A percentile compares a stretch with the other conserved stretches of the same genome.
Evolutionary conservation across 2,329 filamentous ascomycete genomes (phyloP).

Genomic region (Atkinsonella texensis): DNA sequence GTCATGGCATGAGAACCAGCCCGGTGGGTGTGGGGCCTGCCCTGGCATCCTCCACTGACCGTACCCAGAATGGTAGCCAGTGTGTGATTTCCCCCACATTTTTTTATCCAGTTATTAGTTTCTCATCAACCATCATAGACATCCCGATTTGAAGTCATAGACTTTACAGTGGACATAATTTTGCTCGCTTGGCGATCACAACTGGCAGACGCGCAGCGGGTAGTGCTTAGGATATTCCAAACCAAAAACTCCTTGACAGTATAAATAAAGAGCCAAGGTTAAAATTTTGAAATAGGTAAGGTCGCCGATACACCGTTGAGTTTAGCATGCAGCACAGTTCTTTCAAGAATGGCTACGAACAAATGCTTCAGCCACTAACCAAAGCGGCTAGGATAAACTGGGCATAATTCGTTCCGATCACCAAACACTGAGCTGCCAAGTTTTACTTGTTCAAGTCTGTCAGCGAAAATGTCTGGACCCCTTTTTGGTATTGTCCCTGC

Average conservation of each 20-base stretch:
- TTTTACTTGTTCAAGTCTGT: not conserved
- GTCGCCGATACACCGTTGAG: no score
- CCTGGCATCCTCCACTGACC: not conserved
- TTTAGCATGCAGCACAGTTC: not conserved
- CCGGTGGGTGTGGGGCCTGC: no score
- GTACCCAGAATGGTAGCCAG: not conserved
- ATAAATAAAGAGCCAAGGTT: not conserved
- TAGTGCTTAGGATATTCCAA: no score
- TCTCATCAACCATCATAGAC: no score
- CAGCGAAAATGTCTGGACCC: constrained; percentile 26
- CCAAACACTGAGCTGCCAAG: no score
- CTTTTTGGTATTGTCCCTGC: constrained; percentile 50
- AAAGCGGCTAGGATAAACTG: not conserved
- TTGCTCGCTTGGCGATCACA: no score
- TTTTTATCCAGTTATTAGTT: no score
- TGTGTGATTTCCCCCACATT: not conserved
- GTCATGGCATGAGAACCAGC: no score
- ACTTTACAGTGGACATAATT: no score
- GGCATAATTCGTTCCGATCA: no score
- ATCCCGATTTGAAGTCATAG: no score
- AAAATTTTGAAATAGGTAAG: not conserved
- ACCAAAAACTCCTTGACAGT: not conserved
- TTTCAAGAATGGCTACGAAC: not conserved
- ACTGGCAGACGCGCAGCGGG: no score
- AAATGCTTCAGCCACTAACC: not conserved